Conservation (phyloP, 129 eudicot species). For the sunflower (Helianthus annuus) region HanXRQr2.0-SUNRISE NC_035444.2:151382625-151383124, state of each 20-base stretch:
- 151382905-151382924: constrained; percentile 89
- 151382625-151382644: constrained; percentile 20
- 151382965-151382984: neutral
- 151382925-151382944: constrained; percentile 93
- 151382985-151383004: neutral
- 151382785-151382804: constrained; percentile 40
- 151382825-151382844: constrained; percentile 80
- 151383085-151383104: no score
- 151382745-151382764: constrained; percentile 22
- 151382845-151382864: constrained; percentile 97
- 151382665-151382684: constrained; percentile 20
- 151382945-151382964: neutral
- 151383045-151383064: neutral
- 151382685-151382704: constrained; percentile 24
- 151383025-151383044: neutral
- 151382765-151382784: constrained; percentile 42
- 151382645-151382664: constrained; percentile 18
- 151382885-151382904: constrained; percentile 88
- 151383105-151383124: no score
- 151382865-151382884: constrained; percentile 70
- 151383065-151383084: neutral
- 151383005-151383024: neutral
- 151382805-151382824: constrained; percentile 66
- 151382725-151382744: constrained; percentile 27
- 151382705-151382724: constrained; percentile 30